phyloP scores from a whole-genome alignment of 2,329 filamentous ascomycete species.

The Penicillium brevicompactum region DNA sequence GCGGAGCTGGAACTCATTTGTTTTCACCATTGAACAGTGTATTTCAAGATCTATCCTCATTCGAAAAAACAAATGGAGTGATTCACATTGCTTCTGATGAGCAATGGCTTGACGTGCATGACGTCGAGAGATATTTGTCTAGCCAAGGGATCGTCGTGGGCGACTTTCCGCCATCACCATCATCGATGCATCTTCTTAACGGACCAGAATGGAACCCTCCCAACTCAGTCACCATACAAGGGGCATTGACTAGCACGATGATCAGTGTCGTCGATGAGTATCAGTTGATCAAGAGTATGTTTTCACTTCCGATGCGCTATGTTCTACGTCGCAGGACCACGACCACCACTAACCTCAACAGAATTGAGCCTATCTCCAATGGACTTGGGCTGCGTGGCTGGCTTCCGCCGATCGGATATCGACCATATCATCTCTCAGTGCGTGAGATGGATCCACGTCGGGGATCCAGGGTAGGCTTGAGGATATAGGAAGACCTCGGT shows the following conservation, averaged over 20 bases:
- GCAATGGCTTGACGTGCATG: constrained; percentile 25
- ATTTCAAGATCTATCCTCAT: not conserved
- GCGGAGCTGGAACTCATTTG: constrained; percentile 16
- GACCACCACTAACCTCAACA: not conserved
- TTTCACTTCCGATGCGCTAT: not conserved
- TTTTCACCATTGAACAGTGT: not conserved
- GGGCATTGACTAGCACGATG: not conserved
- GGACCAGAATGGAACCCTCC: not conserved
- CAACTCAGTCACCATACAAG: not conserved
- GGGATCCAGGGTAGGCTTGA: not conserved
- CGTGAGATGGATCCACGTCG: not conserved
- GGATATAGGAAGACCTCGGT: not conserved
- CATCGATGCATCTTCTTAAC: not conserved
- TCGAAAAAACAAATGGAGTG: constrained; percentile 15
- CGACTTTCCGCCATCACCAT: not conserved
- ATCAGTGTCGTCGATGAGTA: constrained; percentile 4
- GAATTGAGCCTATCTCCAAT: constrained; percentile 12
- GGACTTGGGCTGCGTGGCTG: constrained; percentile 17
- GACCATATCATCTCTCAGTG: constrained; percentile 13
- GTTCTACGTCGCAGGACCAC: not conserved
- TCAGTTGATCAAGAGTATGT: not conserved
- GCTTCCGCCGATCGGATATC: constrained; percentile 17
- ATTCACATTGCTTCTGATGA: constrained; percentile 9
- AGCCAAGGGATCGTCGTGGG: constrained; percentile 6
- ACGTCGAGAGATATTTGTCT: constrained; percentile 20